These are phyloP conservation scores for Penicillium riverlandense DNA, from an alignment of 495 filamentous ascomycete genomes.

Conservation along the genomic window DNA sequence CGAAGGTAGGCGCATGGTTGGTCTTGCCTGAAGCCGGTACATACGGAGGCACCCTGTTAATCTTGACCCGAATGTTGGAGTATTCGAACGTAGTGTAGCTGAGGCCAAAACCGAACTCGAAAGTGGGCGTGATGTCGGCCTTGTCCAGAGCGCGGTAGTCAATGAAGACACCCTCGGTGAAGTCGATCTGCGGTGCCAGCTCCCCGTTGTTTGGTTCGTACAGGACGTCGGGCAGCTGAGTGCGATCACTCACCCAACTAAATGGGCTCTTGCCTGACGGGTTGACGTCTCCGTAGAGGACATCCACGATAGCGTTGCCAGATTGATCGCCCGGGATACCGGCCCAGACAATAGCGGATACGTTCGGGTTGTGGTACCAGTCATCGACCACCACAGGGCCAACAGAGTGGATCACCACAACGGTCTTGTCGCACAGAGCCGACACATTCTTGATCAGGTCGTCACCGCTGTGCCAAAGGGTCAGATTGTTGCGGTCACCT, in stretches of 20 bases:
- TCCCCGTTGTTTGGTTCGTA: constrained; percentile 67
- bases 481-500: constrained; percentile 91
- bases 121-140: constrained; percentile 63
- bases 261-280: constrained; percentile 82
- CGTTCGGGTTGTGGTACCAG: constrained; percentile 75
- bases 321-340: constrained; percentile 89
- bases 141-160: constrained; percentile 92
- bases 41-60: constrained; percentile 50
- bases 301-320: constrained; percentile 82
- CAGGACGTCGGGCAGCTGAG: constrained; percentile 70
- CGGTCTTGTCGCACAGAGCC: constrained; percentile 78
- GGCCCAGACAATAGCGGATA: constrained; percentile 91
- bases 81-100: constrained; percentile 85
- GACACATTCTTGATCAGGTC: constrained; percentile 71
- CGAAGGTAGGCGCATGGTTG: constrained; percentile 58
- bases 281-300: constrained; percentile 85
- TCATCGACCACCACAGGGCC: constrained; percentile 75
- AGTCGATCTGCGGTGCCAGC: constrained; percentile 69
- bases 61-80: constrained; percentile 62
- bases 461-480: constrained; percentile 79
- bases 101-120: constrained; percentile 87
- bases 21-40: constrained; percentile 61
- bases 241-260: constrained; percentile 69
- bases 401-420: constrained; percentile 84
- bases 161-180: constrained; percentile 82